Evolutionary conservation across 208 protist genomes (phyloP).

Genomic region (Leptomonas seymouri): DNA sequence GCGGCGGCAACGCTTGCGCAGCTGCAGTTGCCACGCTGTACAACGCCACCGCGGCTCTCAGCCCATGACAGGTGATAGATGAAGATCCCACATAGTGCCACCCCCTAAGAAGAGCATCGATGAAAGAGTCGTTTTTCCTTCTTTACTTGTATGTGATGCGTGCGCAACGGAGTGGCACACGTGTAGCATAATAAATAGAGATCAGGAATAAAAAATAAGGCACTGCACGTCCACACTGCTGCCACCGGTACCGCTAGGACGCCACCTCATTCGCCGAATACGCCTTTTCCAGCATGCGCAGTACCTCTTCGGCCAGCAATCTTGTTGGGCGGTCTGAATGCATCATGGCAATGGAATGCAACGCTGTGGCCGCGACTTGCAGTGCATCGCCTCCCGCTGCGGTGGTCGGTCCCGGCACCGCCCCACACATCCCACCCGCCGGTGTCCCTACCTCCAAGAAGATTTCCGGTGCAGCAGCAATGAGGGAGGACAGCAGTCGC

Average conservation of each 20-base stretch:
- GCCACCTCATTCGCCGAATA: neutral
- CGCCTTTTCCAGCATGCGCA: conserved; percentile 39
- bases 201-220: neutral
- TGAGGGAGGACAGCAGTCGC: conserved; percentile 64
- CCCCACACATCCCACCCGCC: neutral
- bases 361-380: conserved; percentile 29
- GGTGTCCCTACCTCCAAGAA: conserved; percentile 25
- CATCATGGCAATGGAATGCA: conserved; percentile 56
- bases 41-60: too few species aligned
- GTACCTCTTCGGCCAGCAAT: conserved; percentile 59
- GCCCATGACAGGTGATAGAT: too few species aligned
- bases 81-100: too few species aligned
- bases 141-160: too few species aligned
- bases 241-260: neutral
- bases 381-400: conserved; percentile 1
- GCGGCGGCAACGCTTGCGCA: too few species aligned
- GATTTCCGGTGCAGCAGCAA: conserved; percentile 66
- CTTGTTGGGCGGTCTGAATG: conserved; percentile 53
- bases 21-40: too few species aligned
- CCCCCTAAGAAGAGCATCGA: too few species aligned
- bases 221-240: conserved; percentile 3
- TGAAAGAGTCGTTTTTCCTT: too few species aligned
- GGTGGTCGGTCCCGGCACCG: too few species aligned
- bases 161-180: too few species aligned
- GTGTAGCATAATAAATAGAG: too few species aligned